Base-by-base conservation (phyloP, 768 basidiomycete species). In the Phlegmacium glaucopus region DNA sequence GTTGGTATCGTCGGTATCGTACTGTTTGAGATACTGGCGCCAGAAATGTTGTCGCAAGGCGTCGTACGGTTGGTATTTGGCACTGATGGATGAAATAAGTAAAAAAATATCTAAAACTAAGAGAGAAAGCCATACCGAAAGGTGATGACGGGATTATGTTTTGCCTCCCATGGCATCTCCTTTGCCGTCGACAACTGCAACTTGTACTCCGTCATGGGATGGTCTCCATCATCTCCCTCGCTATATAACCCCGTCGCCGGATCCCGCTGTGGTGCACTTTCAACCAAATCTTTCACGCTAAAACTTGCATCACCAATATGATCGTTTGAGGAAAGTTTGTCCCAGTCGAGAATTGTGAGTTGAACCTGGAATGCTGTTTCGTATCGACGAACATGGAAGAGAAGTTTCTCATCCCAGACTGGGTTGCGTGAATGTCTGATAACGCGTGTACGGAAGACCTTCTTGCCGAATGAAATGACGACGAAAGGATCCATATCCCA, bases 401-500 rank as follows among this genome's bases (percentile, higher is more conserved):
- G 77, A 3, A 98, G 71, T 64, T 95, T 94, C 69, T 97, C 94
- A 51, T 97, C 90, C 90, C 94, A 98, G 1, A 77, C 76, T 0
- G 96, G 95, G 61, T 90, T 92, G 48, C 69, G 70, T 0, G 80
- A 84, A 64, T 94, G 91, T 4, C 93, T 80, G 45, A 94, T 83
- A 22, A 93, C 83, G 27, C 89, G 84, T 0, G 94, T 97, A 2
- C 94, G 78, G 70, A 98, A 98, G 4, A 97, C 90, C 64, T 96
- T 98, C 72, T 94, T 94, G 26, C 94, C 91, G 53, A 99, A 99
- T 3, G 91, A 92, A 53, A 94, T 79, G 51, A 99, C 93, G 17
- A 91, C 89, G 60, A 97, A 98, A 0, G 94, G 94, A 58, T 97
- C 94, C 94, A 97, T 96, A 62, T 98, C 94, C 79, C 85, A 94